Percentiles rank a stretch among this genome's conserved stretches.
phyloP scores from a whole-genome alignment of 148 eudicot genomes.

The Heliamphora exappendiculata region DNA sequence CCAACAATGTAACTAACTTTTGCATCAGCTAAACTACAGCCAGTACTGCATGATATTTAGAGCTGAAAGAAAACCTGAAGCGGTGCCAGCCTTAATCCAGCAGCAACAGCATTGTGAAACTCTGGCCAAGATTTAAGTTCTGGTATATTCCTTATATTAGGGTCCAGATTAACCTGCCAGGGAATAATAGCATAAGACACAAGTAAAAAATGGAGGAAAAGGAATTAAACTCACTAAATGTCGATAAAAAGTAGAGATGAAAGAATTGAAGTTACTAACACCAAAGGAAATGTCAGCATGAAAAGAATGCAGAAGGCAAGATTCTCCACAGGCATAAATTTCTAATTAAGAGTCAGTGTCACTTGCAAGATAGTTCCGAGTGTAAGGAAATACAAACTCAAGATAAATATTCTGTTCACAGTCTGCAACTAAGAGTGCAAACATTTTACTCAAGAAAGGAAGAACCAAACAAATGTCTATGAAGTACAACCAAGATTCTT shows the following conservation, averaged over 20 bases:
- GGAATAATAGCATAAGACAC: conserved; percentile 1
- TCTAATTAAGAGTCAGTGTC: background rate
- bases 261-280: background rate
- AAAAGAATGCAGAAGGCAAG: background rate
- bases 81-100: conserved; percentile 79
- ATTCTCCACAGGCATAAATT: background rate
- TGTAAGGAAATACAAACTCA: background rate
- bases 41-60: background rate
- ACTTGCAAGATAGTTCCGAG: background rate
- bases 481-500: background rate
- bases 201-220: background rate
- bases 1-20: background rate
- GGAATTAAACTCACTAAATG: background rate
- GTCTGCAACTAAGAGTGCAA: background rate
- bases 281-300: background rate
- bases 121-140: conserved; percentile 97
- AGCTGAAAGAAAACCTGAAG: conserved; percentile 50
- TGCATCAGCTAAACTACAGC: background rate
- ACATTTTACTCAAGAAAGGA: background rate
- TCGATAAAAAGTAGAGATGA: background rate
- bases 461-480: background rate
- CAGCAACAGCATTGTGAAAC: conserved; percentile 98
- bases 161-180: conserved; percentile 83
- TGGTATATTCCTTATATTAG: conserved; percentile 71
- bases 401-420: background rate